Base-by-base conservation (phyloP, 345 rosid genomes). In the Durio zibethinus region DNA sequence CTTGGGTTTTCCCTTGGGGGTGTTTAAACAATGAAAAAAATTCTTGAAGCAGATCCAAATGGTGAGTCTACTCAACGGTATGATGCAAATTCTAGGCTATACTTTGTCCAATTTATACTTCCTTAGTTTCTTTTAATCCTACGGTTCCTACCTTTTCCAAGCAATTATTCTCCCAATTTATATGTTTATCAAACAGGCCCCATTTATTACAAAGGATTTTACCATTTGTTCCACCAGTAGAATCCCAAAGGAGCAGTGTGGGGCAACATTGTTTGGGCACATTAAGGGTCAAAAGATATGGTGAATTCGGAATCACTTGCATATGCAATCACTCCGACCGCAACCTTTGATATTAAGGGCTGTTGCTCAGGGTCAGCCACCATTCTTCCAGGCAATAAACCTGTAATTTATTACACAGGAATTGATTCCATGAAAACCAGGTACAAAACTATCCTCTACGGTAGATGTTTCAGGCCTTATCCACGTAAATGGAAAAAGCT, bases 191-290 rank as follows among this genome's bases (percentile, higher is more conserved):
- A 25, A 50, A 75, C 83, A 92, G 98, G 88, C 15, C 98, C 97
- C 0, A 77, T 96, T 85, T 87, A 84, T 78, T 92, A 79, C 84
- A 89, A 92, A 52, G 98, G 99, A 14, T 4, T 86, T 0, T 96
- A 93, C 81, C 99, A 93, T 77, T 80, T 93, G 0, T 96, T 96
- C 84, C 93, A 96, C 75, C 99, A 96, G 35, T 92, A 93, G 75
- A 95, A 95, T 61, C 92, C 99, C 31, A 81, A 88, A 54, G 92
- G 97, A 14, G 85, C 97, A 2, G 94, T 92, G 1, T 92, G 97
- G 97, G 99, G 97, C 14, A 90, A 91, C 80, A 92, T 93, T 18
- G 90, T 93, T 0, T 96, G 99, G 98, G 98, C 95, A 2, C 99
- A 96, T 79, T 93, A 94, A 0, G 89, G 92, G 0, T 93, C 97